Base-by-base conservation (phyloP, 2,329 filamentous ascomycete genomes). In the Ciborinia camelliae region DNA sequence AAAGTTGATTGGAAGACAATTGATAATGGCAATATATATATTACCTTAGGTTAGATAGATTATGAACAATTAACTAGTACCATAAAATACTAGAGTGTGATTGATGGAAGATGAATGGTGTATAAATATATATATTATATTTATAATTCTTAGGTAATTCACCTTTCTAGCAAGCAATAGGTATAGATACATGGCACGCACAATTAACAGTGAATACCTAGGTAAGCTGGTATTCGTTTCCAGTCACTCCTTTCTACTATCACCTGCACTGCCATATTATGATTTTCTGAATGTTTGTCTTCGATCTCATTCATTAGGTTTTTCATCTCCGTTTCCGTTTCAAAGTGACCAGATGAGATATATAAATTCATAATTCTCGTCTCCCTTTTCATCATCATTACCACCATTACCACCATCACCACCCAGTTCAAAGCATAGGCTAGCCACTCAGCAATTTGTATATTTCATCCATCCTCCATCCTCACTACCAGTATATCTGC, bases 401-500 rank as follows among this genome's bases (percentile, higher is more conserved):
- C 30, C 9, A 18, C 23, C 18, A 20, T 41, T 26, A 32, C 15
- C 15, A 9, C 23, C 18, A 32, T 4, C 23, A 35, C 18, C 50
- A n/a, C 28, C 18, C 4, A 41, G n/a, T 55, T n/a, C 23, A 23
- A 35, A 35, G 30, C n/a, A 47, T 30, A 23, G 32, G 18, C 15
- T 30, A 18, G 18, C 15, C n/a, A 18, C 41, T 12, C 10, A 32
- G 28, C 3, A 23, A 32, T 12, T 20, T 47, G 28, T 6, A 8
- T 23, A 59, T 62, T 20, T 65, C 68, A 47, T 47, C 41, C 28
- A 67, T 52, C 57, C 45, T 63, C 18, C n/a, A n/a, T n/a, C n/a
- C n/a, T n/a, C n/a, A n/a, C n/a, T n/a, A n/a, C n/a, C n/a, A 66
- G 66, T 20, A 67, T 63, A 30, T 66, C 67, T 4, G 15, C 62